Base-by-base conservation (phyloP, 208 protist species). In the Blechomonas ayalai region DNA sequence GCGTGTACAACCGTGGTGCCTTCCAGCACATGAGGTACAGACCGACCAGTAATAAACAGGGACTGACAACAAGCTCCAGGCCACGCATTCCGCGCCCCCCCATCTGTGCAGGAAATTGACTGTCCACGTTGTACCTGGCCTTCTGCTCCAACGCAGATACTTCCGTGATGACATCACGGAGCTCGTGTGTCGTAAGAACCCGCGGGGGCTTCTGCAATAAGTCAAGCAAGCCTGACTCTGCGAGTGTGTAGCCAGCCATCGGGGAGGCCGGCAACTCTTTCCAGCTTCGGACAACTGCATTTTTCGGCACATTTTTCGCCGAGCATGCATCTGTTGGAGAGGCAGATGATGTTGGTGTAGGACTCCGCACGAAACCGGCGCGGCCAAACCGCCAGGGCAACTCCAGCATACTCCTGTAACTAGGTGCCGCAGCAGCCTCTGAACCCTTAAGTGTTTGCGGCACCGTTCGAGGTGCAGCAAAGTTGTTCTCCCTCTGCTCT, bases 21-120 rank as follows among this genome's bases (percentile, higher is more conserved):
- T 87, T 87, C 66, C 66, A 84, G 2, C 76, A 71, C 60, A 74
- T 74, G 18, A 87, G 57, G 42, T 91, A 91, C 25, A 83, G 23
- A 7, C 78, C 79, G 2, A 40, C 59, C 13, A 78, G 37, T 26
- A 78, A 71, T 22, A 91, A 59, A 19, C 53, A 65, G 1, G 78
- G 75, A 43, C 66, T 87, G 27, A 88, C 50, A 23, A 85, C 26
- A 0, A 85, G 42, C 57, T 86, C 74, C 25, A 87, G 31, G 0
- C 73, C 73, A 42, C 70, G 72, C 19, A 62, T 50, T 22, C 60
- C 49, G 18, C 78, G 55, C 35, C 43, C 59, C 51, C 68, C 60
- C 29, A 91, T 61, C 31, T 87, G 67, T 7, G 37, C 19, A 2
- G 57, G 34, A 18, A 88, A 73, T 22, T 73, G 59, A 13, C 23